phyloP scores from a whole-genome alignment of 352 stramenopile genomes.

The Phytophthora tentaculata region DNA sequence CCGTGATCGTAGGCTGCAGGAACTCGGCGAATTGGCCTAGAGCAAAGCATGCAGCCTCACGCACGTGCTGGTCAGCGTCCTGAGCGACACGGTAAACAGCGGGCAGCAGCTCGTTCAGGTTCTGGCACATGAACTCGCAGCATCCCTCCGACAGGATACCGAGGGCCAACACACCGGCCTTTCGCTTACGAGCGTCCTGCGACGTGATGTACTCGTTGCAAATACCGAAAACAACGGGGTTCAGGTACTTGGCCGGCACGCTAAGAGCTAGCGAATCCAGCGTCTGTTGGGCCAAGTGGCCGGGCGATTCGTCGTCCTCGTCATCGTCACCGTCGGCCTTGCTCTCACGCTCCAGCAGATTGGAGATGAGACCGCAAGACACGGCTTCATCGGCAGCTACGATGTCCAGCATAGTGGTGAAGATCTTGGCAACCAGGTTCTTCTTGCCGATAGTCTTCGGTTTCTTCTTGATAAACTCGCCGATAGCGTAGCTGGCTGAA shows the following conservation, averaged over 20 bases:
- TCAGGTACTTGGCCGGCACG: constrained; percentile 86
- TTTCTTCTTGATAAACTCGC: constrained; percentile 90
- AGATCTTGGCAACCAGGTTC: constrained; percentile 82
- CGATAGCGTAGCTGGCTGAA: constrained; percentile 82
- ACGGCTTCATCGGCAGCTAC: constrained; percentile 78
- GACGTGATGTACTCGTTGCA: constrained; percentile 92
- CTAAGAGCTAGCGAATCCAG: constrained; percentile 84
- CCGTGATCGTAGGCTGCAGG: constrained; percentile 96
- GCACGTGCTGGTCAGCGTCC: constrained; percentile 93
- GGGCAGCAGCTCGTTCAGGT: constrained; percentile 93
- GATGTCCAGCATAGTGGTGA: constrained; percentile 88
- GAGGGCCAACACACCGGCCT: constrained; percentile 96
- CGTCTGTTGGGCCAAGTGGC: constrained; percentile 86
- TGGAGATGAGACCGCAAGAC: constrained; percentile 85
- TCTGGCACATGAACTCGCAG: constrained; percentile 94
- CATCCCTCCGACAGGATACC: constrained; percentile 98
- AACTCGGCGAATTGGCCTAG: constrained; percentile 99
- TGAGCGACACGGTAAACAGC: constrained; percentile 91
- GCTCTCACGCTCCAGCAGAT: constrained; percentile 74
- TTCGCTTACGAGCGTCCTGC: constrained; percentile 91
- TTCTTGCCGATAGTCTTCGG: constrained; percentile 91
- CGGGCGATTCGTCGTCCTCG: constrained; percentile 81
- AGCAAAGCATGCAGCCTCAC: constrained; percentile 97
- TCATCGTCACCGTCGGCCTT: constrained; percentile 67
- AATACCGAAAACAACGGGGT: constrained; percentile 73